A percentile compares a stretch with the other conserved stretches of the same genome.
phyloP scores from a whole-genome alignment of 208 protist genomes.

The Acanthamoeba healyi region DNA sequence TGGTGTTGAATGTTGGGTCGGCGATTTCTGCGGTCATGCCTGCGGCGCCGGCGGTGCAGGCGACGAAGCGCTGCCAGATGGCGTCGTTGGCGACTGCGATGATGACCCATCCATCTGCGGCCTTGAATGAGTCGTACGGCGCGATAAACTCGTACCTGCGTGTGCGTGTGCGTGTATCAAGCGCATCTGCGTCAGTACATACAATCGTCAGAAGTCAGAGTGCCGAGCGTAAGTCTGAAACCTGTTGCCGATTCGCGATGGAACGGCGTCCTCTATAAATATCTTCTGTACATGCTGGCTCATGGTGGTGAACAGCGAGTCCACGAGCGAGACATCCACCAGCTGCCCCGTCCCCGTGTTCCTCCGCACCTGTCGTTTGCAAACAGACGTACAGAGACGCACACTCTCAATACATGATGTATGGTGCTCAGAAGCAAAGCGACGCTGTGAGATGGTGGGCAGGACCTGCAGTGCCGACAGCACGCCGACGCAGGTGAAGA shows the following conservation, averaged over 20 bases:
- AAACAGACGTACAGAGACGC: not conserved
- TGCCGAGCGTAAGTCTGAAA: not conserved
- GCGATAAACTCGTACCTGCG: constrained; percentile 63
- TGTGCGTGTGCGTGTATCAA: too few relatives aligned
- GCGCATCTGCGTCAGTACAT: not conserved
- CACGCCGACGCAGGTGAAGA: constrained; percentile 67
- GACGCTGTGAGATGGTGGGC: too few relatives aligned
- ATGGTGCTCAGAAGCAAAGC: not conserved
- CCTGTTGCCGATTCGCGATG: constrained; percentile 60
- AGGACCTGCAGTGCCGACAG: constrained; percentile 40
- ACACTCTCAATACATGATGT: not conserved
- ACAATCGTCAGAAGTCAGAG: not conserved
- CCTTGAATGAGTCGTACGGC: constrained; percentile 66
- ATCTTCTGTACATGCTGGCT: constrained; percentile 67
- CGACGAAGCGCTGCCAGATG: constrained; percentile 55
- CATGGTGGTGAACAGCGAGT: constrained; percentile 70
- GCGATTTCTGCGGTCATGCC: constrained; percentile 38
- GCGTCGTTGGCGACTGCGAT: constrained; percentile 67
- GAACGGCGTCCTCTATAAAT: constrained; percentile 54
- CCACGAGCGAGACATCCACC: constrained; percentile 57
- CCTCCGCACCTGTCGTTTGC: not conserved
- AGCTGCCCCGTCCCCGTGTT: constrained; percentile 37
- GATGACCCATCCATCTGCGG: constrained; percentile 70
- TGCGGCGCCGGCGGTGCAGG: constrained; percentile 1
- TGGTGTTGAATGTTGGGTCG: constrained; percentile 34